Evolutionary conservation across 2,329 filamentous ascomycete species (phyloP), one percentile per base, ranked within the genome.

Genomic region (Alternaria gaisen): DNA sequence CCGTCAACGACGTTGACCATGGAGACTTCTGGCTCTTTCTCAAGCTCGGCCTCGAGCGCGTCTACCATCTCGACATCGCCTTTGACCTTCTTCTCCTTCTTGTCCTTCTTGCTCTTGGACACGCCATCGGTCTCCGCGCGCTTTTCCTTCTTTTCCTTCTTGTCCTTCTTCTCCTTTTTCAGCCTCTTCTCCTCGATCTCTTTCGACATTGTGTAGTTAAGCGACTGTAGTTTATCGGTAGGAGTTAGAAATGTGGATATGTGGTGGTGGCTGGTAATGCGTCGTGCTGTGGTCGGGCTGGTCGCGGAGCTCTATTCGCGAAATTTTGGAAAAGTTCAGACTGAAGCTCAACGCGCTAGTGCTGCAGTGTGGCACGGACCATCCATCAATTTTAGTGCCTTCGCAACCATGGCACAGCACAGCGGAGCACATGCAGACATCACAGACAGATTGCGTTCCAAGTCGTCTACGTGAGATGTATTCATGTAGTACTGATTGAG

Each of bases 61-160:
- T 86, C 85, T 48, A 83, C 86, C 62, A 88, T 80, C 68, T 84
- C 84, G 46, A 83, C 83, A 7, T 75, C 70, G 61, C 62, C 64
- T 85, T 91, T 90, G 71, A 89, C 86, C 83, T 91, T 90, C 85
- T 91, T 91, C 43, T 86, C 83, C 75, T 85, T 86, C 76, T 82
- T 82, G 53, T 80, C 78, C 72, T 83, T 90, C 83, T 91, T 91
- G 53, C 76, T 77, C 76, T 79, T 80, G 58, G 73, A 71, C 16
- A 79, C 72, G 64, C 77, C 77, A 41, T 80, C 77, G 20, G 66
- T 70, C 64, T 80, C 77, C 30, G 76, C 69, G 64, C 80, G 87
- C 87, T 91, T 91, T 70, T 91, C 88, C 83, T 91, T 90, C 85
- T 91, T 85, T 68, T 81, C 81, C 65, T 80, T 85, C 77, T 81